phyloP scores from a whole-genome alignment of 2,329 filamentous ascomycete species.

The Cladosporium oxysporum region DNA sequence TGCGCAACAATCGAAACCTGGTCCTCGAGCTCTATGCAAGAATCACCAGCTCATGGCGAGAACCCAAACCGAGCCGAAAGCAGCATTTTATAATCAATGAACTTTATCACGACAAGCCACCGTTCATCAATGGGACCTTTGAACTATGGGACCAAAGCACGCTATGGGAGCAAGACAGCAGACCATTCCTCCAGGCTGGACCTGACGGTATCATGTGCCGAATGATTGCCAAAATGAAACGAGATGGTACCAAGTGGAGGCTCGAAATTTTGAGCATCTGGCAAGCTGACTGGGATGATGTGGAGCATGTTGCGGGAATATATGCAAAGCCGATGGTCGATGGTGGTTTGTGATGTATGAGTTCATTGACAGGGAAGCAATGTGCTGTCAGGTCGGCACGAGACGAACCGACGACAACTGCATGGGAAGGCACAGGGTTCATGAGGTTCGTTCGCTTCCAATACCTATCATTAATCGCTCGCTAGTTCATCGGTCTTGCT shows the following conservation, averaged over 20 bases:
- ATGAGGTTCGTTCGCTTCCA: neutral
- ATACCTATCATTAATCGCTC: neutral
- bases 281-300: constrained; percentile 56
- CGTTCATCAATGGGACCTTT: constrained; percentile 53
- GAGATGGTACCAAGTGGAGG: constrained; percentile 45
- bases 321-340: constrained; percentile 21
- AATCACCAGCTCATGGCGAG: constrained; percentile 59
- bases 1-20: constrained; percentile 51
- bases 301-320: constrained; percentile 53
- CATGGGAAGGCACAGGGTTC: neutral
- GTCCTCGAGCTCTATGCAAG: constrained; percentile 65
- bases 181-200: constrained; percentile 42
- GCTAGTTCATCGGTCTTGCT: constrained; percentile 29
- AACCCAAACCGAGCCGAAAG: constrained; percentile 42
- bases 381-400: neutral
- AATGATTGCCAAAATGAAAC: constrained; percentile 52
- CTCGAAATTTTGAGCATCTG: constrained; percentile 54
- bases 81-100: constrained; percentile 68
- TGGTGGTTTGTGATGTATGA: neutral
- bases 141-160: constrained; percentile 48
- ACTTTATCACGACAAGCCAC: constrained; percentile 60
- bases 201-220: constrained; percentile 45
- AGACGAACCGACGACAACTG: neutral
- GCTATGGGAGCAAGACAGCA: constrained; percentile 49
- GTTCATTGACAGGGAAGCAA: neutral